phyloP scores from a whole-genome alignment of 306 rosid species.

The Begonia fuchsioides region DNA sequence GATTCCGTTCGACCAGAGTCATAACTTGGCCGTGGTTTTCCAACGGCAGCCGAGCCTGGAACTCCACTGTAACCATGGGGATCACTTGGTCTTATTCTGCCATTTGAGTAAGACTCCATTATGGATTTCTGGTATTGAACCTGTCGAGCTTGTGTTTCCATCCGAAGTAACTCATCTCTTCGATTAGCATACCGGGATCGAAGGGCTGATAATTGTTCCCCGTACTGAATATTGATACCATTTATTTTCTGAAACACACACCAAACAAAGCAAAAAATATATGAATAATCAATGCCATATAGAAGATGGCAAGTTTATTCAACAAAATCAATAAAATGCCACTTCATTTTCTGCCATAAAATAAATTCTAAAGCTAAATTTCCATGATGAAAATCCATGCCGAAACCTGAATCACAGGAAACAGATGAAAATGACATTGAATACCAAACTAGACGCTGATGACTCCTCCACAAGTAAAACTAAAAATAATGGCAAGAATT shows the following conservation, averaged over 20 bases:
- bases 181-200: conserved; percentile 49
- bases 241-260: conserved; percentile 80
- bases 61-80: conserved; percentile 33
- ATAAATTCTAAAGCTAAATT: too few relatives aligned
- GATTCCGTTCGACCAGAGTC: too few relatives aligned
- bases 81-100: conserved; percentile 27
- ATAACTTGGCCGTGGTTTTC: conserved; percentile 37
- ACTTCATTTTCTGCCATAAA: too few relatives aligned
- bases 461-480: not conserved
- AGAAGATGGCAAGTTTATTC: too few relatives aligned
- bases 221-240: conserved; percentile 65
- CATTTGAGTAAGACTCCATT: conserved; percentile 37
- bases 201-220: conserved; percentile 64
- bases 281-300: not conserved
- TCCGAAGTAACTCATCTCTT: conserved; percentile 54
- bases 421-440: too few relatives aligned
- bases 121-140: conserved; percentile 56
- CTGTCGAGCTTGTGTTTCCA: conserved; percentile 60
- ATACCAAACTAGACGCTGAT: too few relatives aligned
- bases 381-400: too few relatives aligned
- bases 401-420: too few relatives aligned
- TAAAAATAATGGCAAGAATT: not conserved
- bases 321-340: too few relatives aligned
- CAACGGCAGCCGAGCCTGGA: conserved; percentile 27
- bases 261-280: too few relatives aligned